These are phyloP conservation scores for Alisma plantagoaquatica DNA, from an alignment of 106 monocot species.

Conservation along the genomic window DNA sequence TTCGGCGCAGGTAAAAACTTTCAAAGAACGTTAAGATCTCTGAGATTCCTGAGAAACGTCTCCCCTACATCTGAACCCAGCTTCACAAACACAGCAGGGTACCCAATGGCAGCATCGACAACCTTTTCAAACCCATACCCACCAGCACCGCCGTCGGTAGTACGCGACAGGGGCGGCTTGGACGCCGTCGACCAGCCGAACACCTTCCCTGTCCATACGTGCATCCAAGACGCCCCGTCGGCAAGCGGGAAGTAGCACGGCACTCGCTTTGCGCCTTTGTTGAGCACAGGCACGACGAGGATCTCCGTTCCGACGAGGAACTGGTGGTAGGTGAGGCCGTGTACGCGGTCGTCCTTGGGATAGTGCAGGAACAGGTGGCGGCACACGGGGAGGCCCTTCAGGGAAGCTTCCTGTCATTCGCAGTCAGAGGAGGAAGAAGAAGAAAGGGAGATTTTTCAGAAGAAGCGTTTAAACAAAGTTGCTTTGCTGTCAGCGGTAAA, in stretches of 20 bases:
- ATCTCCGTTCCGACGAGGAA: slow-evolving; percentile 74
- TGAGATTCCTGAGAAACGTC: slow-evolving; percentile 52
- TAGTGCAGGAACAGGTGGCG: slow-evolving; percentile 85
- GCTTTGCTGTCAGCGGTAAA: neutral
- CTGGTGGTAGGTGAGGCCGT: slow-evolving; percentile 53
- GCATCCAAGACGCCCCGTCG: slow-evolving; percentile 47
- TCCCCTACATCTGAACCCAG: slow-evolving; percentile 41
- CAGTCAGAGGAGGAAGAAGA: too few species aligned
- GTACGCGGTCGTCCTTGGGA: slow-evolving; percentile 55
- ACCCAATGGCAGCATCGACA: slow-evolving; percentile 70
- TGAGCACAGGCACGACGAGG: slow-evolving; percentile 64
- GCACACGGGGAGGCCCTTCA: slow-evolving; percentile 60
- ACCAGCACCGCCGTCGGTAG: neutral
- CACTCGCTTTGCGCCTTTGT: slow-evolving; percentile 53
- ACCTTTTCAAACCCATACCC: slow-evolving; percentile 37
- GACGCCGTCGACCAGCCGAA: slow-evolving; percentile 11
- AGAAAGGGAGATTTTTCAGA: too few species aligned
- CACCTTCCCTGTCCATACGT: slow-evolving; percentile 58
- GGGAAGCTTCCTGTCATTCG: slow-evolving; percentile 63
- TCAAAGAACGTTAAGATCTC: slow-evolving; percentile 27
- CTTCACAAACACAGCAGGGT: slow-evolving; percentile 75
- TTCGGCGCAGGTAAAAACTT: too few species aligned
- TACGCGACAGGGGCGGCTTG: too few species aligned
- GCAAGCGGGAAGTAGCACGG: slow-evolving; percentile 54
- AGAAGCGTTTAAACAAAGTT: neutral